These are phyloP conservation scores for Potentilla sterilis DNA, from an alignment of 306 rosid genomes.

Conservation along the genomic window DNA sequence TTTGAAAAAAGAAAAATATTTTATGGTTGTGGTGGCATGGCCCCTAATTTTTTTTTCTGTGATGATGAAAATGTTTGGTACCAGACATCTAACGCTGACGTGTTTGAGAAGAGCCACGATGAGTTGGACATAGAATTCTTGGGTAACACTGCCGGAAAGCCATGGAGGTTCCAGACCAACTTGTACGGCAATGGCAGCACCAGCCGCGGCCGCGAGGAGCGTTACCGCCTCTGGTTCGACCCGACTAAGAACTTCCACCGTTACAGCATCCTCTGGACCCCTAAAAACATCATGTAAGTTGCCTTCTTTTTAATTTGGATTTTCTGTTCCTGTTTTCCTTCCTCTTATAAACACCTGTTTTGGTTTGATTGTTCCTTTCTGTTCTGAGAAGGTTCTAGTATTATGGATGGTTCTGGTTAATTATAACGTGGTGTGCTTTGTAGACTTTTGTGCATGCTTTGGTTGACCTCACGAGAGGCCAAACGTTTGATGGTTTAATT, in stretches of 20 bases:
- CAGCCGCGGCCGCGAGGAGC: conserved; percentile 84
- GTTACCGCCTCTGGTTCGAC: conserved; percentile 94
- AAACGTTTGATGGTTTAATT: conserved; percentile 5
- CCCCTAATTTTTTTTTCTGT: conserved; percentile 11
- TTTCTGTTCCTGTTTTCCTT: not conserved
- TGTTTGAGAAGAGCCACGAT: conserved; percentile 79
- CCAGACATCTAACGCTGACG: conserved; percentile 89
- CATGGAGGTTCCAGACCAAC: conserved; percentile 96
- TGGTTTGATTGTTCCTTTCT: not conserved
- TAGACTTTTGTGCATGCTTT: conserved; percentile 12
- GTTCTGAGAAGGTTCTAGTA: not conserved
- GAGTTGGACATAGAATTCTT: conserved; percentile 92
- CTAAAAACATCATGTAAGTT: conserved; percentile 57
- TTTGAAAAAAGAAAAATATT: not conserved
- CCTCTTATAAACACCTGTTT: not conserved
- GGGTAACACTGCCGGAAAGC: conserved; percentile 76
- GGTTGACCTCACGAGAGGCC: conserved; percentile 42
- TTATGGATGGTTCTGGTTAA: conserved; percentile 1
- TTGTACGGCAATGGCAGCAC: conserved; percentile 94
- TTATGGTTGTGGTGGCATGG: not conserved
- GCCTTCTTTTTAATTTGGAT: not conserved
- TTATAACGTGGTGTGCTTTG: conserved; percentile 31
- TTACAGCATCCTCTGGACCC: conserved; percentile 95
- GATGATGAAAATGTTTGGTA: not conserved
- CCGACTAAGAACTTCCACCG: conserved; percentile 69